A percentile compares a stretch with the other conserved stretches of the same genome.
These are phyloP conservation scores for Sequoia sempervirens DNA, from an alignment of 75 land plant species.

Conservation along the genomic window DNA sequence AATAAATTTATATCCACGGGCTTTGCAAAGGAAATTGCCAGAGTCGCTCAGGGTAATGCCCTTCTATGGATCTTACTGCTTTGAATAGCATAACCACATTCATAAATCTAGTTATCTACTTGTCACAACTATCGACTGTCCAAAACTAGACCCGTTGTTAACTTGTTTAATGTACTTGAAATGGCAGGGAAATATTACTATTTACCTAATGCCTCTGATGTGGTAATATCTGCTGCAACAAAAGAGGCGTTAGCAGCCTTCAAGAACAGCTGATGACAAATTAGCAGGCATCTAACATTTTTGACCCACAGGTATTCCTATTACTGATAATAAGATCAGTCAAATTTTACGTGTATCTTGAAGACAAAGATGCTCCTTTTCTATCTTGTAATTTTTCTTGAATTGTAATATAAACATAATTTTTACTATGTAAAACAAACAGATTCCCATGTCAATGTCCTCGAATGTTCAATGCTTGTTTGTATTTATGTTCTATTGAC, in stretches of 20 bases:
- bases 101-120: not conserved
- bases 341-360: not conserved
- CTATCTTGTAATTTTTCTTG: not conserved
- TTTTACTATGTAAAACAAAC: not conserved
- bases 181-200: slow-evolving; percentile 91
- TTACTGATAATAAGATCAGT: not conserved
- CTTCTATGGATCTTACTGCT: not conserved
- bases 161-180: not conserved
- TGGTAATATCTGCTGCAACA: slow-evolving; percentile 89
- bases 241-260: slow-evolving; percentile 77
- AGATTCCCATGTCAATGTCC: not conserved
- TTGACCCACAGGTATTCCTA: not conserved
- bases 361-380: not conserved
- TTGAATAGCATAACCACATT: not conserved
- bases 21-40: slow-evolving; percentile 95
- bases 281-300: not conserved
- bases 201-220: slow-evolving; percentile 97
- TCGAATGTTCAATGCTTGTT: not conserved
- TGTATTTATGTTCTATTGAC: not conserved
- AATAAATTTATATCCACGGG: slow-evolving; percentile 99
- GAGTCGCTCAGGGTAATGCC: slow-evolving; percentile 90
- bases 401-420: not conserved
- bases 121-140: not conserved
- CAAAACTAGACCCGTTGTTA: not conserved
- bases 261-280: slow-evolving; percentile 47